Evolutionary conservation across 345 rosid species (phyloP).

Genomic region (Litchi chinensis): DNA sequence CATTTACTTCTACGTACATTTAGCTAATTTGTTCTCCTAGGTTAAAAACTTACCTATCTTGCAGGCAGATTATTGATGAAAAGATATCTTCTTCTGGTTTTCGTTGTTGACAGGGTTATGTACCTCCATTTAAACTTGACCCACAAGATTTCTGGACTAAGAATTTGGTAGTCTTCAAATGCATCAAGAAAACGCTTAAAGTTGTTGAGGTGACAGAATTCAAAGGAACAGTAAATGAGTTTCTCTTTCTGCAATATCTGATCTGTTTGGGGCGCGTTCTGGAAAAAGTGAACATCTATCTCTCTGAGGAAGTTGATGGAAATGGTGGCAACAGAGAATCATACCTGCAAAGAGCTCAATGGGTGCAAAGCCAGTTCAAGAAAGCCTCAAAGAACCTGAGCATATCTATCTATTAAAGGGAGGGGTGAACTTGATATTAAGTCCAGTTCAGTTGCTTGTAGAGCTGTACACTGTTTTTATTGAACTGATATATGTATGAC

Average conservation of each 20-base stretch:
- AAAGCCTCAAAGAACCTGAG: background rate
- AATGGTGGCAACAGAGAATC: constrained; percentile 12
- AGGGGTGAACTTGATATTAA: too few relatives aligned
- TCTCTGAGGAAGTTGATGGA: background rate
- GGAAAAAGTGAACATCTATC: constrained; percentile 30
- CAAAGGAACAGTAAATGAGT: constrained; percentile 16
- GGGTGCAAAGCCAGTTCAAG: background rate
- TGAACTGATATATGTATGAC: too few relatives aligned
- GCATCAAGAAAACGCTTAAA: constrained; percentile 34
- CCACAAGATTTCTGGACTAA: constrained; percentile 17
- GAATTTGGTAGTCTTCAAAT: background rate
- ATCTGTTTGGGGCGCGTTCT: constrained; percentile 24
- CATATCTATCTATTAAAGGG: constrained; percentile 1
- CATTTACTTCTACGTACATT: too few relatives aligned
- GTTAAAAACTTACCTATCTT: background rate
- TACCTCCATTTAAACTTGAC: constrained; percentile 12
- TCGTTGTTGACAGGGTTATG: constrained; percentile 20
- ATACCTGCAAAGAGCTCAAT: constrained; percentile 6
- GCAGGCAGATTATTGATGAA: too few relatives aligned
- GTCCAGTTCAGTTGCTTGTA: too few relatives aligned
- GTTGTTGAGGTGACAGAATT: constrained; percentile 42
- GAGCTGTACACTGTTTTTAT: too few relatives aligned
- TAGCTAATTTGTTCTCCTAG: background rate
- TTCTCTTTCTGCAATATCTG: constrained; percentile 30
- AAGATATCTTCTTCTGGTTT: background rate